phyloP scores from a whole-genome alignment of 176 grass and related monocot species.

The Miscanthus lutarioriparius region DNA sequence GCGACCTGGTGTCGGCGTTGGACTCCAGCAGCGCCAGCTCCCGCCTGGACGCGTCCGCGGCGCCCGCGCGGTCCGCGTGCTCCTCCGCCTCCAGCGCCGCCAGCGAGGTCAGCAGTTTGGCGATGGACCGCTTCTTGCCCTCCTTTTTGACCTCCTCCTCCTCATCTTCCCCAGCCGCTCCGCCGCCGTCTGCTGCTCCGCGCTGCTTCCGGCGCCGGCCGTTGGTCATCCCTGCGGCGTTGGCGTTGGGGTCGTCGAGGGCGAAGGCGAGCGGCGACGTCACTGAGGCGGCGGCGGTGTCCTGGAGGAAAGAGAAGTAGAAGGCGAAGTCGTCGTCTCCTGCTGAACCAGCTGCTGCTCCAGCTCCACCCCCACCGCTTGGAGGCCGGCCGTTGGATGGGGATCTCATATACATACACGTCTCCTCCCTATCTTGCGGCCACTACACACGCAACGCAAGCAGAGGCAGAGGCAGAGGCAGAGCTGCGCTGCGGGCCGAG shows the following conservation, averaged over 20 bases:
- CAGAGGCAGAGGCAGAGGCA: not conserved
- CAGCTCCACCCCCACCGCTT: constrained; percentile 17
- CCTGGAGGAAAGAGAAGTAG: constrained; percentile 78
- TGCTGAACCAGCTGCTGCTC: not conserved
- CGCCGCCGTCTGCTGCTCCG: not conserved
- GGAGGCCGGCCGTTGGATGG: constrained; percentile 39
- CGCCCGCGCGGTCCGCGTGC: constrained; percentile 48
- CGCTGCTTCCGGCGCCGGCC: constrained; percentile 44
- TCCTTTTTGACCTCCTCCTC: not conserved
- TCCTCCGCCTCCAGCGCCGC: constrained; percentile 71
- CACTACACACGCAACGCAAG: not conserved
- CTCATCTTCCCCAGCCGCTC: not conserved
- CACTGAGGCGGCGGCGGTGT: constrained; percentile 15
- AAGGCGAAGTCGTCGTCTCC: constrained; percentile 69
- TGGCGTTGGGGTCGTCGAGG: constrained; percentile 24
- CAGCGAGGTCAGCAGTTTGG: constrained; percentile 67
- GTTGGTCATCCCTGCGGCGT: constrained; percentile 57
- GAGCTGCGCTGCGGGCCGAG: too few species aligned
- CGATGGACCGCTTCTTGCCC: constrained; percentile 73
- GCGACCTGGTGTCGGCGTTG: constrained; percentile 60
- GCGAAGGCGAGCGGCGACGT: not conserved
- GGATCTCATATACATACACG: constrained; percentile 59
- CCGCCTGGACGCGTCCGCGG: constrained; percentile 39
- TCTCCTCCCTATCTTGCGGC: not conserved
- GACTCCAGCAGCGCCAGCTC: constrained; percentile 76